Conservation (phyloP, 257 asterid species). For the Ligustrum vulgare region DNA sequence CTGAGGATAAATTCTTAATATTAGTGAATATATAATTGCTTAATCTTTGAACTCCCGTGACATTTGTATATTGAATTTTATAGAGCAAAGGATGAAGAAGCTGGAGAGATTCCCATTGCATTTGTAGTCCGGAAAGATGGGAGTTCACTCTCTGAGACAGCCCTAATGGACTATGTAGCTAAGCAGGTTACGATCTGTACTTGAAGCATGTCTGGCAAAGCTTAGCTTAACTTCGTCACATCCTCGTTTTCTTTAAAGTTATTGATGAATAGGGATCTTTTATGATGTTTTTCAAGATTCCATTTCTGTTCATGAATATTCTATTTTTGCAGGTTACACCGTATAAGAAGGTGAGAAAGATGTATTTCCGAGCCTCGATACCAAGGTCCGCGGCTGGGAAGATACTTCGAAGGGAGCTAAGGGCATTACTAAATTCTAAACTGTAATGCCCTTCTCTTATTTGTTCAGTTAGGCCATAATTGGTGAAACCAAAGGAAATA, state of each 20-base stretch:
- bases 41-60: neutral
- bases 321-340: too few species aligned
- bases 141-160: conserved; percentile 46
- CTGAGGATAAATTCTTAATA: neutral
- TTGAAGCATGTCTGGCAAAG: too few species aligned
- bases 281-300: neutral
- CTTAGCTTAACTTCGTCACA: neutral
- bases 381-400: conserved; percentile 71
- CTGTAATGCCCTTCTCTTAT: conserved; percentile 28
- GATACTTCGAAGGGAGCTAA: conserved; percentile 60
- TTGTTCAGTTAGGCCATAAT: neutral
- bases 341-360: conserved; percentile 38
- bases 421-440: conserved; percentile 46
- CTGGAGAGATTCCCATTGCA: conserved; percentile 92
- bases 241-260: neutral
- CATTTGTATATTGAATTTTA: neutral
- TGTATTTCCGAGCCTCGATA: conserved; percentile 44
- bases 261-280: neutral
- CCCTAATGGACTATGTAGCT: conserved; percentile 59
- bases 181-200: conserved; percentile 46
- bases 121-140: conserved; percentile 62
- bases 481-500: neutral
- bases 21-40: too few species aligned
- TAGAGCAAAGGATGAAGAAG: conserved; percentile 51
- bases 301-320: neutral